phyloP scores from a whole-genome alignment of 331 rosid species.

The Acacia pycnantha region DNA sequence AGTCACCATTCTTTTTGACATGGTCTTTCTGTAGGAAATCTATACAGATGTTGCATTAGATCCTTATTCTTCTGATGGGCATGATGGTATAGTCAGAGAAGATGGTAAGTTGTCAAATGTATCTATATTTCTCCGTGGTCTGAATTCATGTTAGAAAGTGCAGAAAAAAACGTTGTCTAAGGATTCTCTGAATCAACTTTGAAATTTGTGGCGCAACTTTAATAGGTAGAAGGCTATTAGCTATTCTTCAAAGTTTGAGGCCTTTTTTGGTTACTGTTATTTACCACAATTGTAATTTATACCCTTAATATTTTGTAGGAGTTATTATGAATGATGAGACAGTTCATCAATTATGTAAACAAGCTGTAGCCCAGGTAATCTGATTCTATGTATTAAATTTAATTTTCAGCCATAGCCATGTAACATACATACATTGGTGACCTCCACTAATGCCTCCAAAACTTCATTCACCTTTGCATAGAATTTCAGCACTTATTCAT shows the following conservation, averaged over 20 bases:
- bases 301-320: slow-evolving; percentile 56
- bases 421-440: neutral
- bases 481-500: neutral
- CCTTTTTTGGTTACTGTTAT: slow-evolving; percentile 13
- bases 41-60: slow-evolving; percentile 97
- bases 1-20: slow-evolving; percentile 9
- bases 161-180: neutral
- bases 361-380: slow-evolving; percentile 96
- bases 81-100: slow-evolving; percentile 95
- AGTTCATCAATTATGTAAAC: slow-evolving; percentile 87
- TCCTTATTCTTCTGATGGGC: slow-evolving; percentile 98
- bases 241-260: slow-evolving; percentile 8
- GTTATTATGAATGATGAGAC: slow-evolving; percentile 98
- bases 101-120: slow-evolving; percentile 65
- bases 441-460: slow-evolving; percentile 10
- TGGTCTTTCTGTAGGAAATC: slow-evolving; percentile 57
- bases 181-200: slow-evolving; percentile 1
- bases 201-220: slow-evolving; percentile 21
- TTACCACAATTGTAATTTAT: slow-evolving; percentile 26
- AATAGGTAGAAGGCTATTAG: slow-evolving; percentile 13
- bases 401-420: neutral
- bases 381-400: slow-evolving; percentile 15
- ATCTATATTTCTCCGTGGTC: slow-evolving; percentile 10
- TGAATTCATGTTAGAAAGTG: slow-evolving; percentile 13
- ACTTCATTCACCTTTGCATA: neutral